These are phyloP conservation scores for Noccaea bulbosa DNA, from an alignment of 345 rosid species.

Conservation along the genomic window DNA sequence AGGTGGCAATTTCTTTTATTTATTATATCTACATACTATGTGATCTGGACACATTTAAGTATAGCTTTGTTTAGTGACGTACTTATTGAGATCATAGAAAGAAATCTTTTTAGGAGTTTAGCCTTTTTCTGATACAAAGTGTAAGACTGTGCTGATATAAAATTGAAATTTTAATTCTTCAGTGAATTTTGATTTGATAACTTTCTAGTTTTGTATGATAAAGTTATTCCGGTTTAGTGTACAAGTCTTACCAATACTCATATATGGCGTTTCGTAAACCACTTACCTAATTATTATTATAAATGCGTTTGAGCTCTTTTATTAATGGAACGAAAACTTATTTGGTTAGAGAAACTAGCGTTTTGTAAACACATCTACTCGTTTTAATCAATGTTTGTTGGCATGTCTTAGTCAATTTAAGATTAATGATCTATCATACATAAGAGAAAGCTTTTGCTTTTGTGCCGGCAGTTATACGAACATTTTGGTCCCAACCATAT, in stretches of 20 bases:
- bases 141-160: constrained; percentile 19
- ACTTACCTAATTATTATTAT: constrained; percentile 3
- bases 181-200: background rate
- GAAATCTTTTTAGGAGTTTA: constrained; percentile 36
- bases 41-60: constrained; percentile 24
- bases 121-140: constrained; percentile 32
- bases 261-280: constrained; percentile 34
- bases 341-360: constrained; percentile 24
- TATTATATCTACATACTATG: background rate
- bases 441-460: constrained; percentile 19
- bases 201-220: constrained; percentile 20
- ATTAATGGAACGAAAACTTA: constrained; percentile 27
- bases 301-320: constrained; percentile 22
- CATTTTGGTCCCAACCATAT: constrained; percentile 39
- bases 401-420: constrained; percentile 39
- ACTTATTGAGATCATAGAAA: constrained; percentile 34
- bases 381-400: constrained; percentile 35
- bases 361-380: constrained; percentile 31
- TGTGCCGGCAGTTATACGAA: constrained; percentile 38
- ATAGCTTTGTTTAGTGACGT: constrained; percentile 35
- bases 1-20: constrained; percentile 33
- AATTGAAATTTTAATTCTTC: constrained; percentile 2
- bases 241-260: constrained; percentile 41
- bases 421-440: constrained; percentile 27
- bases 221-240: background rate